These are phyloP conservation scores for Catenaria anguillulae DNA, from an alignment of 371 early-diverging fungal genomes.

Conservation along the genomic window DNA sequence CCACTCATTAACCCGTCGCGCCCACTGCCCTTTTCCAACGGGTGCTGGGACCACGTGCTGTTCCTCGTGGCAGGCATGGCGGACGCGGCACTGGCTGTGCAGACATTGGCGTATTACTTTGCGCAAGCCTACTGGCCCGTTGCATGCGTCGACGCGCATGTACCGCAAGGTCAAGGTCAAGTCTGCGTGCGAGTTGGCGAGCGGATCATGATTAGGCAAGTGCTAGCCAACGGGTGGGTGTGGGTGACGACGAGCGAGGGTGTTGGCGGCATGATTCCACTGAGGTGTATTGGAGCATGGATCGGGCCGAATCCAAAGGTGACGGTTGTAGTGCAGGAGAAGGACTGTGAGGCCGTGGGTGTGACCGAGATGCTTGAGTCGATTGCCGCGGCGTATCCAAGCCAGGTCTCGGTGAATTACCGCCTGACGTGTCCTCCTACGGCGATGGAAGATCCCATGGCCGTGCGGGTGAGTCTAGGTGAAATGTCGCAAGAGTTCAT, in stretches of 20 bases:
- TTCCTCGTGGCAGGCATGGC: conserved; percentile 12
- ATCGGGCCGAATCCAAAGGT: not conserved
- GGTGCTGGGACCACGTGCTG: conserved; percentile 6
- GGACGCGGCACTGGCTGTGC: conserved; percentile 12
- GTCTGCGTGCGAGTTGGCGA: not conserved
- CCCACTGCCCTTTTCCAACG: conserved; percentile 7
- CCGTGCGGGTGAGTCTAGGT: too few species aligned
- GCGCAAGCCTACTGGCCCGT: conserved; percentile 10
- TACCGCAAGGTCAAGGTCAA: not conserved
- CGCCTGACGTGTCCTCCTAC: too few species aligned
- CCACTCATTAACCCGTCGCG: conserved; percentile 14
- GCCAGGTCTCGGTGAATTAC: not conserved
- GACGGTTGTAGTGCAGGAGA: not conserved
- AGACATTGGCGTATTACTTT: conserved; percentile 7
- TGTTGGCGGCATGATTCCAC: not conserved
- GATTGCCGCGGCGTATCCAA: conserved; percentile 2
- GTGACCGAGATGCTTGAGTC: not conserved
- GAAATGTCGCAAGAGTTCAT: too few species aligned
- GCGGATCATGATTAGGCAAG: not conserved
- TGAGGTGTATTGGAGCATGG: not conserved
- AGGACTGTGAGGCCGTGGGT: not conserved
- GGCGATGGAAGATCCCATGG: too few species aligned
- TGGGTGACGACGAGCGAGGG: not conserved
- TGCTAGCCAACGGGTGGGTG: conserved; percentile 1
- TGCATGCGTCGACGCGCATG: conserved; percentile 6